phyloP scores from a whole-genome alignment of 208 protist species.

The Phytomonas sp. region DNA sequence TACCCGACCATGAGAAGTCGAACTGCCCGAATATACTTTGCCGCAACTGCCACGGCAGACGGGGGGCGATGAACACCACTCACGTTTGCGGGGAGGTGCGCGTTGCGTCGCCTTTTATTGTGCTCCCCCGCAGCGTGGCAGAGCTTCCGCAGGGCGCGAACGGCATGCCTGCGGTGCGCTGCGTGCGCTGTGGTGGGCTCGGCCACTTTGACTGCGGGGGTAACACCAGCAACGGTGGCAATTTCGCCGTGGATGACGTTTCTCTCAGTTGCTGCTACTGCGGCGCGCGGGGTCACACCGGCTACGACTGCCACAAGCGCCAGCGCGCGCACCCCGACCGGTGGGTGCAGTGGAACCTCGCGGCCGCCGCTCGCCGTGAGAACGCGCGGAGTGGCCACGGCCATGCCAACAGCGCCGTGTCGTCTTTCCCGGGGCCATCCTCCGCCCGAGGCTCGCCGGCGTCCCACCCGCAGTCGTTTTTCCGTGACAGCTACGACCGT shows the following conservation, averaged over 20 bases:
- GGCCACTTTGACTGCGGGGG: conserved; percentile 66
- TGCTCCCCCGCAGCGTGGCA: conserved; percentile 13
- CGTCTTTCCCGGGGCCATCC: background rate
- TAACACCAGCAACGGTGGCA: conserved; percentile 1
- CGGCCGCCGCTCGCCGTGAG: background rate
- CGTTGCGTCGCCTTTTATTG: conserved; percentile 42
- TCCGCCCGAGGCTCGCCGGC: background rate
- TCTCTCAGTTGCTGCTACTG: conserved; percentile 50
- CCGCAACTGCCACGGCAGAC: conserved; percentile 48
- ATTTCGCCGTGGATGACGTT: conserved; percentile 7
- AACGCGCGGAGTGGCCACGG: conserved; percentile 8
- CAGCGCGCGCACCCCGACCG: conserved; percentile 32
- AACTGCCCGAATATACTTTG: conserved; percentile 71
- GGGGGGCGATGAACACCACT: conserved; percentile 19
- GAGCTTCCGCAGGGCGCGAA: conserved; percentile 11
- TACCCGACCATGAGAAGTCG: conserved; percentile 73
- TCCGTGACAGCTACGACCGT: conserved; percentile 7
- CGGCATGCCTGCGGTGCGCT: conserved; percentile 46
- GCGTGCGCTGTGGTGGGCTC: conserved; percentile 38
- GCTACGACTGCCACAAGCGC: conserved; percentile 48
- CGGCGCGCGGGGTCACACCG: conserved; percentile 48
- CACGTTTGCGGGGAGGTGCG: conserved; percentile 28
- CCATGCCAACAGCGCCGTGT: conserved; percentile 11
- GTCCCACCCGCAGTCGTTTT: background rate
- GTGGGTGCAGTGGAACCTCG: conserved; percentile 4